phyloP scores from a whole-genome alignment of 108 stramenopile genomes.

The Stephanodiscus minutulus region DNA sequence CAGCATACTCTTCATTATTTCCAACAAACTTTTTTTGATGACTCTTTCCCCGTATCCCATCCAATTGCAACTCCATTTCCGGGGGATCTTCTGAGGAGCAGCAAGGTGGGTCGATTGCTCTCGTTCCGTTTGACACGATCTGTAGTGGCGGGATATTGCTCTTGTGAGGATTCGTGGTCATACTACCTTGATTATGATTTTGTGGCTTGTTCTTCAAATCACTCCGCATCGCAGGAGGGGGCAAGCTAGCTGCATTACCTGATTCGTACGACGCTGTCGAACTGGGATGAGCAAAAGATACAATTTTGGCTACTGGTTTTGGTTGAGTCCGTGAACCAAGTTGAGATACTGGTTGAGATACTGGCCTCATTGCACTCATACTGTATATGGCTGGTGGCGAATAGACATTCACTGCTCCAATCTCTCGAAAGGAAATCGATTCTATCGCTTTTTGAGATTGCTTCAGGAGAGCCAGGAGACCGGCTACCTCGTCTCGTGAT shows the following conservation, averaged over 20 bases:
- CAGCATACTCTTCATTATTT: background rate
- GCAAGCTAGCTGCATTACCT: background rate
- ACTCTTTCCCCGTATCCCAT: background rate
- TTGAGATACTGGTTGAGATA: background rate
- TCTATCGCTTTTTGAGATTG: slow-evolving; percentile 42
- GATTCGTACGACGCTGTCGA: background rate
- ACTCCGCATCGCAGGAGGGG: background rate
- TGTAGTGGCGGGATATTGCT: background rate
- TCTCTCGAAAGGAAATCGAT: slow-evolving; percentile 34
- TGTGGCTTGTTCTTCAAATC: background rate
- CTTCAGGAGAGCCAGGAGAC: slow-evolving; percentile 32
- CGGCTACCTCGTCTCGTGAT: slow-evolving; percentile 30
- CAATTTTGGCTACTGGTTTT: background rate
- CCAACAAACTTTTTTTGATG: background rate
- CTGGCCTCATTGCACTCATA: background rate
- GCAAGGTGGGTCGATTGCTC: slow-evolving; percentile 21
- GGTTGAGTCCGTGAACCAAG: slow-evolving; percentile 1
- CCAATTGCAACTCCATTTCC: background rate
- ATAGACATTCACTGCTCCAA: background rate
- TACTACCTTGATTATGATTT: background rate
- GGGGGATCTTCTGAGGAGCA: slow-evolving; percentile 16
- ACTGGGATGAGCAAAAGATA: background rate
- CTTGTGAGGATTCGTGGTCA: background rate
- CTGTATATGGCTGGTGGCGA: background rate
- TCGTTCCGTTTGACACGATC: background rate